Conservation (phyloP, 768 basidiomycete species). For the Pluteus cervinus region DNA sequence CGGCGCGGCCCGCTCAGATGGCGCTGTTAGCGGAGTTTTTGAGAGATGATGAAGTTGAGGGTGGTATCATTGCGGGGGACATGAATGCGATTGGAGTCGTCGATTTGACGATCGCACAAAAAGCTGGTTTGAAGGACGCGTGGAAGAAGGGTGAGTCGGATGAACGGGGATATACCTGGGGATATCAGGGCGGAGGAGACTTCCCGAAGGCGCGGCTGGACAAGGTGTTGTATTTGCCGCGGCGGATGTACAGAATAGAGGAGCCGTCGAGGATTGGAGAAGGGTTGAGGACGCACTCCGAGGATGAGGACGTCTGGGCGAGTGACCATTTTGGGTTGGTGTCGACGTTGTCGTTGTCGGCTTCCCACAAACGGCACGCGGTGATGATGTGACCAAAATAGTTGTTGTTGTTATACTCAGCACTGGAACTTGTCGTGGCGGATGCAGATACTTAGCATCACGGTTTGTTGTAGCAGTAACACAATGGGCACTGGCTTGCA, state of each 20-base stretch:
- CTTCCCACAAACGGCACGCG: no score
- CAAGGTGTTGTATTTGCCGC: slow-evolving; percentile 54
- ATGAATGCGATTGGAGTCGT: slow-evolving; percentile 58
- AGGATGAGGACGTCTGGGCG: slow-evolving; percentile 37
- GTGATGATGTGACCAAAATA: no score
- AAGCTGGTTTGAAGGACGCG: slow-evolving; percentile 51
- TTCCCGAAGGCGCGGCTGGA: slow-evolving; percentile 56
- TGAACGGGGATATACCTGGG: slow-evolving; percentile 59
- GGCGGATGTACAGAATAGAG: slow-evolving; percentile 44
- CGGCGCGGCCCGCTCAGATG: slow-evolving; percentile 45
- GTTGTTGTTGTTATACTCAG: no score
- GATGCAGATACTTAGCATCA: no score
- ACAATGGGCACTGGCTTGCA: no score
- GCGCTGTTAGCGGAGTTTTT: slow-evolving; percentile 44
- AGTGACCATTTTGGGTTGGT: slow-evolving; percentile 69
- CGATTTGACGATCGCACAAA: slow-evolving; percentile 36
- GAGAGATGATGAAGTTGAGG: slow-evolving; percentile 38
- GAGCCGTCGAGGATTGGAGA: slow-evolving; percentile 52
- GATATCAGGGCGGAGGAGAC: slow-evolving; percentile 46
- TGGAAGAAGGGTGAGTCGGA: slow-evolving; percentile 43
- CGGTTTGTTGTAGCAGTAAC: no score
- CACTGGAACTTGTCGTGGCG: no score
- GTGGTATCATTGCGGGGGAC: slow-evolving; percentile 64
- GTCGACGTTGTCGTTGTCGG: no score
- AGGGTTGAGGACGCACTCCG: slow-evolving; percentile 26